A percentile compares a stretch with the other conserved stretches of the same genome.
Evolutionary conservation across 306 rosid species (phyloP).

Genomic region (Trifolium fragiferum): DNA sequence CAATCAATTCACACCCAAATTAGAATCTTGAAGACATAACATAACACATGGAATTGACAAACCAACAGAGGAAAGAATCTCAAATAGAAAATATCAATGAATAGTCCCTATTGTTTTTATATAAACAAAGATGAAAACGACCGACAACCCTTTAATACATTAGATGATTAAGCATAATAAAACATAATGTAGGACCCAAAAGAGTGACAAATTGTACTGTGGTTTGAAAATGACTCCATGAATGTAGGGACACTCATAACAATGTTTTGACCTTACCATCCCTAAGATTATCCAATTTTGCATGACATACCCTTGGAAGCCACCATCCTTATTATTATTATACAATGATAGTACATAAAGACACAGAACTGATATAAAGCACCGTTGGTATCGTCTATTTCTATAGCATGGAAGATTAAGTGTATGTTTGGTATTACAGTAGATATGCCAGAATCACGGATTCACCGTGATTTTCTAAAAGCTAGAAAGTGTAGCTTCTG

Average conservation of each 20-base stretch:
- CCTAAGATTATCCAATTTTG: slow-evolving; percentile 46
- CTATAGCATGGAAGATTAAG: slow-evolving; percentile 8
- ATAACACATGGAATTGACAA: slow-evolving; percentile 42
- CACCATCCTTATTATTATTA: neutral
- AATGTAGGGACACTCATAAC: slow-evolving; percentile 38
- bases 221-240: slow-evolving; percentile 53
- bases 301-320: slow-evolving; percentile 51
- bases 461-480: no score
- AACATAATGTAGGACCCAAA: slow-evolving; percentile 42
- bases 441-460: no score
- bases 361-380: neutral
- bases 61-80: slow-evolving; percentile 54
- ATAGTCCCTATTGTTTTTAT: slow-evolving; percentile 37
- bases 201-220: slow-evolving; percentile 55
- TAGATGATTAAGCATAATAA: slow-evolving; percentile 28
- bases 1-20: slow-evolving; percentile 37
- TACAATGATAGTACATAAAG: slow-evolving; percentile 9
- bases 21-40: slow-evolving; percentile 40
- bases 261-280: slow-evolving; percentile 36
- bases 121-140: slow-evolving; percentile 47
- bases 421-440: no score
- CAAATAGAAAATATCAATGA: slow-evolving; percentile 46
- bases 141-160: slow-evolving; percentile 54
- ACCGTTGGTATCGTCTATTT: slow-evolving; percentile 22
- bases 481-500: no score